Base-by-base conservation (phyloP, 352 stramenopile genomes). In the Blastocystis sp. region DNA sequence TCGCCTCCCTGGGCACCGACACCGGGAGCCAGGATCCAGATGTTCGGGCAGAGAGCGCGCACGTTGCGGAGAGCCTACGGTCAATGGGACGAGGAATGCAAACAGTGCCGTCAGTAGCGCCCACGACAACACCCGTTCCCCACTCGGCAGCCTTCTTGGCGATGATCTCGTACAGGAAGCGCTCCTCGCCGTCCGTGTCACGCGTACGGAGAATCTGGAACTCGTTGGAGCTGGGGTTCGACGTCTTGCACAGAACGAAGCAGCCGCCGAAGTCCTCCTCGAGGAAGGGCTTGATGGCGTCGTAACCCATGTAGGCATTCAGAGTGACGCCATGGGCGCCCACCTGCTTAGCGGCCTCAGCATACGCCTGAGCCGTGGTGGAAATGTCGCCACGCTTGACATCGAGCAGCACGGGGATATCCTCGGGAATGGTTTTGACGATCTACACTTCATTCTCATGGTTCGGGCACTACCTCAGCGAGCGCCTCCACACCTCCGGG, bases 211-310 rank as follows among this genome's bases (percentile, higher is more conserved):
- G 91, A 71, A 94, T 96, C 89, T 98, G 94, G 66, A 99, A 93
- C 89, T 99, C 96, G 87, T 98, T 95, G 10, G 95, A 96, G 70
- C 93, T 97, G 42, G 94, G 93, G 92, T 99, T 99, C 7, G 95
- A 98, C 38, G 96, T 99, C 94, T 99, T 99, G 92, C 97, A 99
- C 11, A 99, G 92, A 61, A 99, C 92, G 90, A 99, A 99, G 76
- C 94, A 97, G 81, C 94, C 94, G 65, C 93, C 92, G 89, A 92
- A 94, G 0, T 93, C 95, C 88, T 94, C 95, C 24, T 80, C 84
- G 17, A 95, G 89, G 92, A 99, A 99, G 3, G 97, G 97, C 89
- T 94, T 91, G 40, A 99, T 95, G 45, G 95, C 98, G 92, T 99
- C 96, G 69, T 92, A 95, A 48, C 97, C 97, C 96, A 99, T 98